phyloP scores from a whole-genome alignment of 1,284 basidiomycete genomes.

The Ustilago hordei region DNA sequence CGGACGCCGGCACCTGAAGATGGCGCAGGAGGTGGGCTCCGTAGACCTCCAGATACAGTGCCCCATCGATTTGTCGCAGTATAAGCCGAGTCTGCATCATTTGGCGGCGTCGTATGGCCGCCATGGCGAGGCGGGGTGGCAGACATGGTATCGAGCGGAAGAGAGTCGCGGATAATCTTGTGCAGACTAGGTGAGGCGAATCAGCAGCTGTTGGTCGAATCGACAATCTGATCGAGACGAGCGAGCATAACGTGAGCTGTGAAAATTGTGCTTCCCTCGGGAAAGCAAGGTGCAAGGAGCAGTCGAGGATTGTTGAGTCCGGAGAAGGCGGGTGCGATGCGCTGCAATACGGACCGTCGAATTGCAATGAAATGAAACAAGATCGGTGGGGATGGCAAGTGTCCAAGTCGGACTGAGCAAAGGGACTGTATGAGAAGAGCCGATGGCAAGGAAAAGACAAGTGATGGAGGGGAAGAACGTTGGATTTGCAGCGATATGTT shows the following conservation, averaged over 20 bases:
- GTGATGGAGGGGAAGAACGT: neutral
- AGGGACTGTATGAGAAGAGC: neutral
- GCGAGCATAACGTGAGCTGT: conserved; percentile 5
- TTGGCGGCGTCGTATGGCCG: conserved; percentile 4
- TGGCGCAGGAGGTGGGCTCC: conserved; percentile 46
- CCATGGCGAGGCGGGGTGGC: conserved; percentile 26
- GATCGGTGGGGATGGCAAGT: neutral
- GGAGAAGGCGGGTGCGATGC: neutral
- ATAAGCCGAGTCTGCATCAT: conserved; percentile 10
- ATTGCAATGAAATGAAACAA: neutral
- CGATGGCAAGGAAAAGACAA: neutral
- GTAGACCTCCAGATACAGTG: conserved; percentile 38
- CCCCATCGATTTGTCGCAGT: conserved; percentile 37
- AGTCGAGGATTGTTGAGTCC: neutral
- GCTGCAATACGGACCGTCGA: neutral
- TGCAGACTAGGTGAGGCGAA: neutral
- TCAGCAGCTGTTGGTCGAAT: neutral
- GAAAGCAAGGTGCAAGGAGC: neutral
- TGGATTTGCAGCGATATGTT: neutral
- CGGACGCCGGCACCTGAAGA: conserved; percentile 47
- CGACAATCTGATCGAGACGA: neutral
- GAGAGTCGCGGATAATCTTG: neutral
- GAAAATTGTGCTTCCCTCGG: neutral
- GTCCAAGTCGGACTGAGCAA: neutral
- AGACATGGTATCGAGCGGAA: conserved; percentile 18